Conservation (phyloP, 1,139 yeast genomes). For the Yamadazyma diddensiae region DNA sequence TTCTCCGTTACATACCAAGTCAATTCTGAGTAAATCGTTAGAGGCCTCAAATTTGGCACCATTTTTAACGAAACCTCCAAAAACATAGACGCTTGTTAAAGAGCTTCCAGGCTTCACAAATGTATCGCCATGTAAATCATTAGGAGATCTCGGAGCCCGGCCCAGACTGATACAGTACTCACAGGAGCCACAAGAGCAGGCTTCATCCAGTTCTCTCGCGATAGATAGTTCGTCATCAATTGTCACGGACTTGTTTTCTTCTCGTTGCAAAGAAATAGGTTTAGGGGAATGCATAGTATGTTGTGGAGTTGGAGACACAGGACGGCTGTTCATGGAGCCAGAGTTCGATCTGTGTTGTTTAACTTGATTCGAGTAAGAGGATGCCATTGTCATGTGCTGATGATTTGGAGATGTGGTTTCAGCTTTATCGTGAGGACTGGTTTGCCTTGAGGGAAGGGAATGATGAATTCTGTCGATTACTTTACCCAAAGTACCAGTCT, state of each 20-base stretch:
- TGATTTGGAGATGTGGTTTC: conserved; percentile 4
- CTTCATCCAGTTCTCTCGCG: too few species aligned
- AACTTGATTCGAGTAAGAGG: conserved; percentile 34
- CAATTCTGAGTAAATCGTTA: conserved; percentile 37
- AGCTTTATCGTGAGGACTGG: conserved; percentile 7
- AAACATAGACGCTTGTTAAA: conserved; percentile 29
- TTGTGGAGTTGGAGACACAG: conserved; percentile 22
- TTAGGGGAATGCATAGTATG: conserved; percentile 9
- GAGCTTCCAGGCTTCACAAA: conserved; percentile 9
- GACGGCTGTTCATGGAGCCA: conserved; percentile 20
- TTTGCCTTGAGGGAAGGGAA: conserved; percentile 4
- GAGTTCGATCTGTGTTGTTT: conserved; percentile 33
- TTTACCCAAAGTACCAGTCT: conserved; percentile 5
- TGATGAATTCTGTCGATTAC: conserved; percentile 9
- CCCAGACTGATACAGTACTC: conserved; percentile 3
- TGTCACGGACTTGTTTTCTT: conserved; percentile 2
- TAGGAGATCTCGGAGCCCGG: conserved; percentile 4
- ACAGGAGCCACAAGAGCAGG: conserved; percentile 3
- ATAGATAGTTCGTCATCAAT: conserved; percentile 1
- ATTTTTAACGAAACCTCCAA: conserved; percentile 37
- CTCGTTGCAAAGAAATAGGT: conserved; percentile 5
- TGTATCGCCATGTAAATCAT: conserved; percentile 14
- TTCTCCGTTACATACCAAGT: conserved; percentile 22
- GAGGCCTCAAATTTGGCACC: conserved; percentile 30
- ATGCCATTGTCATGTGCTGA: conserved; percentile 14